phyloP scores from a whole-genome alignment of 805 yeast species.

The Yarrowia deformans region DNA sequence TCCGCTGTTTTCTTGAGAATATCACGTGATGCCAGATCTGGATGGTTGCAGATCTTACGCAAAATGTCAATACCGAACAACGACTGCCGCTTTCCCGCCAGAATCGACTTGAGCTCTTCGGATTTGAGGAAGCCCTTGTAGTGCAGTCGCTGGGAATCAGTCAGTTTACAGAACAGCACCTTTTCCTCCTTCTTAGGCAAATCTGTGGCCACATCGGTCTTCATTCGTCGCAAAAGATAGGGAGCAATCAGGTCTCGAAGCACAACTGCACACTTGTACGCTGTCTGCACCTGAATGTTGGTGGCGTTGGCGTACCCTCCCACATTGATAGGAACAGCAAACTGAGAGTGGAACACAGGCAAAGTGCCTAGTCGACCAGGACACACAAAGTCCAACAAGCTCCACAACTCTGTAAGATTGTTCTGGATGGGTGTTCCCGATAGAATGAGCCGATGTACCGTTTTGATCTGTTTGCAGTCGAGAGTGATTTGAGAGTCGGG shows the following conservation, averaged over 20 bases:
- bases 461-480: constrained; percentile 80
- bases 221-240: constrained; percentile 82
- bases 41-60: constrained; percentile 95
- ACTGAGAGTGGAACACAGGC: constrained; percentile 93
- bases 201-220: constrained; percentile 94
- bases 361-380: constrained; percentile 95
- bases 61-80: constrained; percentile 88
- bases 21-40: constrained; percentile 72
- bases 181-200: constrained; percentile 91
- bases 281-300: constrained; percentile 94
- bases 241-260: constrained; percentile 89
- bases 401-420: constrained; percentile 91
- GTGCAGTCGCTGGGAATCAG: constrained; percentile 73
- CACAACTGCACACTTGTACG: constrained; percentile 93
- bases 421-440: constrained; percentile 98
- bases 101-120: constrained; percentile 73
- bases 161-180: constrained; percentile 89
- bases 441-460: constrained; percentile 83
- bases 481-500: constrained; percentile 90
- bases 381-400: constrained; percentile 90
- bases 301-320: constrained; percentile 99
- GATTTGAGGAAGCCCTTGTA: constrained; percentile 79
- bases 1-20: constrained; percentile 49
- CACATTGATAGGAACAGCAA: constrained; percentile 87
- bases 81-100: constrained; percentile 79